A percentile compares a stretch with the other conserved stretches of the same genome.
Evolutionary conservation across 2,329 filamentous ascomycete genomes (phyloP).

Genomic region (Penicillium concentricum): DNA sequence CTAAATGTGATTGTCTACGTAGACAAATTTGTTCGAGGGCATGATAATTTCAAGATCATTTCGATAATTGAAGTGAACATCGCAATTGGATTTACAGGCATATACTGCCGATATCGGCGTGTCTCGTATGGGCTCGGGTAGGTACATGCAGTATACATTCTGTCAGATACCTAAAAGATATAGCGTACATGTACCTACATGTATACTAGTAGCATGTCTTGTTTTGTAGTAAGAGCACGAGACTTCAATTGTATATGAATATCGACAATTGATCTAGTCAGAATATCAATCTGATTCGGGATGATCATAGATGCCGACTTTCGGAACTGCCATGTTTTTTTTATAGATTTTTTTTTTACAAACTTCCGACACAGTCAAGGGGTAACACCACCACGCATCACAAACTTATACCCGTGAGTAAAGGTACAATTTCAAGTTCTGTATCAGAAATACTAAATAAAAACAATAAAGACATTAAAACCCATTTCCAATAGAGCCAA

Average conservation of each 20-base stretch:
- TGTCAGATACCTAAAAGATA: neutral
- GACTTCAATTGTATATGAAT: neutral
- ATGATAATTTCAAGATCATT: neutral
- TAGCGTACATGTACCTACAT: neutral
- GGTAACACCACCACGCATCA: neutral
- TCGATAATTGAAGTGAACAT: neutral
- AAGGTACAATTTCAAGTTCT: neutral
- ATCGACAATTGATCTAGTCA: constrained; percentile 6
- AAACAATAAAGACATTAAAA: neutral
- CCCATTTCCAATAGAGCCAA: constrained; percentile 15
- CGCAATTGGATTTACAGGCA: neutral
- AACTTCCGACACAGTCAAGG: neutral
- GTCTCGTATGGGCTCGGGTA: constrained; percentile 8
- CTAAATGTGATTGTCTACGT: neutral
- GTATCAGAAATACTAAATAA: neutral
- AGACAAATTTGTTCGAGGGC: neutral
- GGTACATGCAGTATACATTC: constrained; percentile 16
- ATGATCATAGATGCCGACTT: constrained; percentile 5
- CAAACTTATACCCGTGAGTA: neutral
- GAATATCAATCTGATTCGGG: constrained; percentile 9
- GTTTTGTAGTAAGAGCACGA: neutral
- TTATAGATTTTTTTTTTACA: neutral
- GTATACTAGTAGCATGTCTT: neutral
- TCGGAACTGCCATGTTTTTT: constrained; percentile 1
- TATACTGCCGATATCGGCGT: constrained; percentile 16